Evolutionary conservation across 352 stramenopile species (phyloP), one percentile per base, ranked within the genome.

Genomic region (Phytophthora europaea): DNA sequence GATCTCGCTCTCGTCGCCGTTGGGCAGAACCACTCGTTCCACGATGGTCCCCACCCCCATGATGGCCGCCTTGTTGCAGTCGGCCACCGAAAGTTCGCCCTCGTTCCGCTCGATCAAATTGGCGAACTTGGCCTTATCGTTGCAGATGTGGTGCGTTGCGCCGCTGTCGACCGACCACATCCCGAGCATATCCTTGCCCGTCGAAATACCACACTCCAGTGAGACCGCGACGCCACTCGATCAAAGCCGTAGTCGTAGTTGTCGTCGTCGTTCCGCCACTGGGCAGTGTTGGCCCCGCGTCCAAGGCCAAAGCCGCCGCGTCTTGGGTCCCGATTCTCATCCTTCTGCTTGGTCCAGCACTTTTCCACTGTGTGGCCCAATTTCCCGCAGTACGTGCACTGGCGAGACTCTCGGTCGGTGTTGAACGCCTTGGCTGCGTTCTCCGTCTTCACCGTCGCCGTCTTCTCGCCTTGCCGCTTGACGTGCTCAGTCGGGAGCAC

Each of bases 321-420:
- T 56, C 52, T 16, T 47, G n/a, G 15, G 6, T 22, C 43, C 34
- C 48, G 31, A 47, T 60, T 61, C 31, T 70, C 53, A 13, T 66
- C 55, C 55, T 69, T 74, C 67, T 74, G 58, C 36, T 69, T 77
- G 56, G 48, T 72, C 57, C 64, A 73, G 70, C 56, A 77, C 70
- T 61, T 59, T 0, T 68, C 65, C 0, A 66, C 20, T 4, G 34
- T n/a, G 31, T 74, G 51, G 52, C 65, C 60, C 64, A 67, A 57
- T 66, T 74, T 74, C n/a, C 55, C 43, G 28, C 50, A 70, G 23
- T 73, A 64, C 1, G 36, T 59, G 40, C 70, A 73, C 18, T 51
- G 18, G 36, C 61, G 58, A 51, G 57, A 23, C 22, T 66, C 36
- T 4, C 65, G 61, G 20, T 73, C 65, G 9, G 64, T 18, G 8